These are phyloP conservation scores for Sphagnum contortum DNA, from an alignment of 225 moss, liverwort and hornwort genomes.

Conservation along the genomic window DNA sequence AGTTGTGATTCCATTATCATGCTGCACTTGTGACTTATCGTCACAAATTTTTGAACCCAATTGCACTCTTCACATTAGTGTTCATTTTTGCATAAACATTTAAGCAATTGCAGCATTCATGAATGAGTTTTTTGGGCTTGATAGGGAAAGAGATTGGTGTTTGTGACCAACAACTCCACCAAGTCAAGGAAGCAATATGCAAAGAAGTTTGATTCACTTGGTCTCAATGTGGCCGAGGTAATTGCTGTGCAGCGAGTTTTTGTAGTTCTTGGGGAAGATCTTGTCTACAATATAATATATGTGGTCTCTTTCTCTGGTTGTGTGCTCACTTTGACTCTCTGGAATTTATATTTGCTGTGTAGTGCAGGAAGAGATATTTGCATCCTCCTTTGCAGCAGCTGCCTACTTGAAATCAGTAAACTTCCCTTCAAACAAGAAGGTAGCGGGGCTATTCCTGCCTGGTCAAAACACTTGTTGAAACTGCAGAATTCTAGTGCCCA, in stretches of 20 bases:
- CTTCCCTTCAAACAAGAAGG: slow-evolving; percentile 89
- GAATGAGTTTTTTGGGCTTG: not conserved
- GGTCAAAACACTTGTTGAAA: not conserved
- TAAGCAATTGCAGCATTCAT: too few species aligned
- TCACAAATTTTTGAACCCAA: not conserved
- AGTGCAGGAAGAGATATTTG: slow-evolving; percentile 89
- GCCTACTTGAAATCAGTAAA: slow-evolving; percentile 82
- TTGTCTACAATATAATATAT: too few species aligned
- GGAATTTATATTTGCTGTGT: not conserved
- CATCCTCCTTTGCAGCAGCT: slow-evolving; percentile 90
- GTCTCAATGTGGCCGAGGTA: slow-evolving; percentile 64
- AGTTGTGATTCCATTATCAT: slow-evolving; percentile 13
- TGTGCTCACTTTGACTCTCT: too few species aligned
- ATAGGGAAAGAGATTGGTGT: slow-evolving; percentile 80
- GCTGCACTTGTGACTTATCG: too few species aligned
- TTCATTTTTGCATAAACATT: too few species aligned
- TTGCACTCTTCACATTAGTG: too few species aligned
- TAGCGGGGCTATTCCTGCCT: slow-evolving; percentile 5
- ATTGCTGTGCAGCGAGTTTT: too few species aligned
- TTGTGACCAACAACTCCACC: slow-evolving; percentile 86
- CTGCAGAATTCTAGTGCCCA: not conserved
- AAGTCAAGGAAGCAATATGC: slow-evolving; percentile 81
- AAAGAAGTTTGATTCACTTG: slow-evolving; percentile 65
- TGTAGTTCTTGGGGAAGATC: too few species aligned
- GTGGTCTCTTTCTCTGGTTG: too few species aligned